Percentiles rank a stretch among this genome's conserved stretches.
Conservation (phyloP, 768 basidiomycete genomes). For the Gloeopeniophorella convolvens region DNA sequence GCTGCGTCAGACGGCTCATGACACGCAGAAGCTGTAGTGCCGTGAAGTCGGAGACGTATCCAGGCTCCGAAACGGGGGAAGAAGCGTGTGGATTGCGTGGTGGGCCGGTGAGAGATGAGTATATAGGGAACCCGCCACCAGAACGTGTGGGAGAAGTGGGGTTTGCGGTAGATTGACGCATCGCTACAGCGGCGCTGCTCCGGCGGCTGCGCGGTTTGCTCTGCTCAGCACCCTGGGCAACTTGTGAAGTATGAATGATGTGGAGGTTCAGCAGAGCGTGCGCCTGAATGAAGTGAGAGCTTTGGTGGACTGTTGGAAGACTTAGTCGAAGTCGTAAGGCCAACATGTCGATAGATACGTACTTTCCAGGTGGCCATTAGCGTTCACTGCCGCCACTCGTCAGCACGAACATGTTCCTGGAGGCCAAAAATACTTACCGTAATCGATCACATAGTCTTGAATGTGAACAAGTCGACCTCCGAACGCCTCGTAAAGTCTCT, state of each 20-base stretch:
- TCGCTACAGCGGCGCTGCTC: constrained; percentile 22
- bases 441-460: constrained; percentile 74
- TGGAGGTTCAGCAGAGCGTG: constrained; percentile 80
- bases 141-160: constrained; percentile 21
- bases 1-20: constrained; percentile 69
- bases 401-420: not conserved
- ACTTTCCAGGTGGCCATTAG: constrained; percentile 67
- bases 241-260: constrained; percentile 77
- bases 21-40: constrained; percentile 76
- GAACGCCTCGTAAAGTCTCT: constrained; percentile 68
- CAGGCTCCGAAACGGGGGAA: constrained; percentile 30
- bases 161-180: constrained; percentile 21
- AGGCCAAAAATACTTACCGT: constrained; percentile 36
- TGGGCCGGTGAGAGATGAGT: constrained; percentile 29
- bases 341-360: constrained; percentile 24
- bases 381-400: constrained; percentile 48
- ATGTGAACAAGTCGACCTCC: constrained; percentile 83
- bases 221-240: constrained; percentile 29
- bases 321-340: not conserved
- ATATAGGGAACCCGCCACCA: constrained; percentile 32
- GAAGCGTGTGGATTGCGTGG: constrained; percentile 24
- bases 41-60: constrained; percentile 61
- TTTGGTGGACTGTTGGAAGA: constrained; percentile 53
- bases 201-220: constrained; percentile 22
- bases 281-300: constrained; percentile 81